Evolutionary conservation across 73 alveolate species (phyloP), one percentile per base, ranked within the genome.

Genomic region (Tetrahymena malaccensis): DNA sequence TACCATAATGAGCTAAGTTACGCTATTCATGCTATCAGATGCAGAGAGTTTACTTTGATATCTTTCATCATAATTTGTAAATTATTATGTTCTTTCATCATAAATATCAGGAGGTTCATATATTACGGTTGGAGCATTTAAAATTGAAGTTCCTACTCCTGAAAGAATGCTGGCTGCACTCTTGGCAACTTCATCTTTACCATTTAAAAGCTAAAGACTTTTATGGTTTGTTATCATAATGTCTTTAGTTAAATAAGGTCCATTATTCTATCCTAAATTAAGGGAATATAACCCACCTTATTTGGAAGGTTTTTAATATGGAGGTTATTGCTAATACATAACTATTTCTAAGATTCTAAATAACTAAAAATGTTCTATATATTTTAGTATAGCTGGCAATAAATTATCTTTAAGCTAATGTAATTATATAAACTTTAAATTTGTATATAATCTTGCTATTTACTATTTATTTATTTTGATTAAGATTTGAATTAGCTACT

Each of bases 91-190:
- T 95, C 94, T 95, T 93, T 95, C 97, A 89, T 95, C 97, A 95
- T 95, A 95, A 35, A 95, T 95, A 56, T 95, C 97, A 33, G 97
- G 97, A 43, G 97, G 97, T 89, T 95, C 97, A 85, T 95, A 95
- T n/a, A 95, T 95, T 34, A 85, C 97, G 22, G 97, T 94, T 43
- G 97, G 97, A n/a, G 93, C 97, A 85, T 95, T 85, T 34, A 95
- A 25, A 34, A 85, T 43, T 8, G 95, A 94, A 85, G 94, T 44
- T 35, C 97, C 97, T 34, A 94, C 97, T 89, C 94, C 94, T 27
- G 97, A 94, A 43, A 95, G 94, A 35, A 95, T 93, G 35, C 94
- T 43, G 33, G 95, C 70, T 21, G 94, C 94, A 33, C 95, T 85
- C 37, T 95, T 95, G 35, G 95, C 94, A 34, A 95, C 97, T 95